Base-by-base conservation (phyloP, 768 basidiomycete species). In the Sarcomyxa edulis region DNA sequence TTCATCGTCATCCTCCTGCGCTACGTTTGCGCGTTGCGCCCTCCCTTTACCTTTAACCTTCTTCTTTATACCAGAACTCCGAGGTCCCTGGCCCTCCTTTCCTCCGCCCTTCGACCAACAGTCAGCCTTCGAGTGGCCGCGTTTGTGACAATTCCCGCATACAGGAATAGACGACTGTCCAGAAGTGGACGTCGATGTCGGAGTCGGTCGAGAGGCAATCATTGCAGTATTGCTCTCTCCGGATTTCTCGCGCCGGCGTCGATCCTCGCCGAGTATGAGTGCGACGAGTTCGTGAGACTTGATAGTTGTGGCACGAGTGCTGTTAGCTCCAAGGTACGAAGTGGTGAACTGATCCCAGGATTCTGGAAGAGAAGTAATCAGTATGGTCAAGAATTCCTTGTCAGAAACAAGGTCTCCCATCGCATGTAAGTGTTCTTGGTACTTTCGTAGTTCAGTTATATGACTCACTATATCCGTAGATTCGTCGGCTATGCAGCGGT, bases 331-430 rank as follows among this genome's bases (percentile, higher is more conserved):
- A n/a, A n/a, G n/a, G n/a, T n/a, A n/a, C 6, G 48, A 28, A 1
- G 43, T 40, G 14, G 53, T 57, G 34, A 62, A 64, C 0, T 43
- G 7, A 35, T 61, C 50, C 64, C 64, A 65, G 10, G 59, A 51
- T 7, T 60, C 50, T 12, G 59, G 62, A 0, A 65, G 45, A 6
- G 53, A 60, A 3, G 54, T 57, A 16, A 62, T 52, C 6, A 66
- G 38, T 0, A 52, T 54, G 37, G 53, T 53, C 18, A 48, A 38
- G 35, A 62, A 65, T 8, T 66, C 58, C 10, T 47, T 31, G 16
- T 62, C 60, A 0, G 21, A 29, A 14, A 67, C 41, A 11, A 16
- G 35, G 14, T 44, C 31, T 8, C 51, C 56, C 16, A 60, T 41
- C 12, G 22, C 20, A 16, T 42, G 32, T 23, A 55, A 39, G 37